Evolutionary conservation across 441 rosid species (phyloP), one percentile per base, ranked within the genome.

Genomic region (Euphorbia corollata): DNA sequence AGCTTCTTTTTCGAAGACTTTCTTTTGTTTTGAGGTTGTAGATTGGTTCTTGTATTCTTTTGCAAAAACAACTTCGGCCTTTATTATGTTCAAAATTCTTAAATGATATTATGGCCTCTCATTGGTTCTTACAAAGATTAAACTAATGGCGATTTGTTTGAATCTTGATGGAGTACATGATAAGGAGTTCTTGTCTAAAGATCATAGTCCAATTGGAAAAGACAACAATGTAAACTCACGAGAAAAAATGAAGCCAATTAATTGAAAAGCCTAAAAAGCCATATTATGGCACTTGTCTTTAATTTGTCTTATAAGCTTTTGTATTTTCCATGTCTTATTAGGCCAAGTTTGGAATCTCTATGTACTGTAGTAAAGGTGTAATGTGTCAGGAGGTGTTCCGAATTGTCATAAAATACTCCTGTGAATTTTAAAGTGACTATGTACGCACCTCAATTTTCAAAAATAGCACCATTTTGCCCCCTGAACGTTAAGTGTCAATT

Each of bases 81-180:
- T 32, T 69, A 50, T 67, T 51, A 54, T 39, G 11, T 19, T 20
- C 53, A 65, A 45, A 39, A 41, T 11, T 13, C 43, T 36, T 32
- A 5, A 13, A 50, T 70, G 53, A 32, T 64, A 59, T 59, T 19
- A 10, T 38, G 3, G 8, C 59, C 65, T 50, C 59, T 61, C 71
- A 61, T 67, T 13, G 73, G 74, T 66, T 63, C 54, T 59, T 61
- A 45, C 80, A 71, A 61, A 61, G 20, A 65, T 55, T 66, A 65
- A 60, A 70, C 57, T 61, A 63, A 15, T 36, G 34, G 58, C 32
- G 56, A 64, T 30, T 60, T 55, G 76, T 70, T 61, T 77, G 83
- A 75, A 74, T 76, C 73, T 70, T 61, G 77, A 59, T 75, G 81
- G 77, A 76, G 78, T 78, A 65, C 64, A 73, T 19, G 59, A 59